Evolutionary conservation across 345 rosid species (phyloP).

Genomic region (Melaleuca alternifolia): DNA sequence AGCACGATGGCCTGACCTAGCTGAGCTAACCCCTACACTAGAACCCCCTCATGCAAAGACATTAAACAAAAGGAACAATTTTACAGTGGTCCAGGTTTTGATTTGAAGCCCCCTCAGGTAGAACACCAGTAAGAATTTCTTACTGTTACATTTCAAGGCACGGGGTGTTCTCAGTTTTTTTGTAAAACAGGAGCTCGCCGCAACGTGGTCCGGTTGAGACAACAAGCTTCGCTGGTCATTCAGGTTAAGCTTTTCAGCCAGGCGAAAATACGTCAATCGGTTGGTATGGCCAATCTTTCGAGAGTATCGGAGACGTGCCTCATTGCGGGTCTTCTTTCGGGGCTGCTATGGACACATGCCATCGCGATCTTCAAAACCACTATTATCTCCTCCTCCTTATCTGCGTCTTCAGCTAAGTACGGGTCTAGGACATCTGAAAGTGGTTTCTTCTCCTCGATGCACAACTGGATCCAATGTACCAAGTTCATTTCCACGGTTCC

Average conservation of each 20-base stretch:
- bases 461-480: slow-evolving; percentile 71
- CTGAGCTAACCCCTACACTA: background rate
- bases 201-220: background rate
- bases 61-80: background rate
- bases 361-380: slow-evolving; percentile 76
- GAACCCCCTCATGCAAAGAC: background rate
- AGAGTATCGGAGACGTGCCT: slow-evolving; percentile 58
- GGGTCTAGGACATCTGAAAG: slow-evolving; percentile 80
- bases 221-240: background rate
- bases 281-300: slow-evolving; percentile 33
- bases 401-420: slow-evolving; percentile 48
- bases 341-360: slow-evolving; percentile 63
- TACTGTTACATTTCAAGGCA: background rate
- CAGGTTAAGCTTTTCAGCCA: background rate
- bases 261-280: slow-evolving; percentile 14
- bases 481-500: slow-evolving; percentile 64
- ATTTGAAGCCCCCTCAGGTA: background rate
- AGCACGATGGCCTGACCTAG: background rate
- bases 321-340: slow-evolving; percentile 86
- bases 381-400: slow-evolving; percentile 81
- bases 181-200: background rate
- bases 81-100: background rate
- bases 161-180: background rate
- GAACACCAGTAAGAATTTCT: background rate
- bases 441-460: slow-evolving; percentile 87